Percentiles rank a stretch among this genome's conserved stretches.
phyloP scores from a whole-genome alignment of 148 eudicot genomes.

The Chenopodium quinoa region DNA sequence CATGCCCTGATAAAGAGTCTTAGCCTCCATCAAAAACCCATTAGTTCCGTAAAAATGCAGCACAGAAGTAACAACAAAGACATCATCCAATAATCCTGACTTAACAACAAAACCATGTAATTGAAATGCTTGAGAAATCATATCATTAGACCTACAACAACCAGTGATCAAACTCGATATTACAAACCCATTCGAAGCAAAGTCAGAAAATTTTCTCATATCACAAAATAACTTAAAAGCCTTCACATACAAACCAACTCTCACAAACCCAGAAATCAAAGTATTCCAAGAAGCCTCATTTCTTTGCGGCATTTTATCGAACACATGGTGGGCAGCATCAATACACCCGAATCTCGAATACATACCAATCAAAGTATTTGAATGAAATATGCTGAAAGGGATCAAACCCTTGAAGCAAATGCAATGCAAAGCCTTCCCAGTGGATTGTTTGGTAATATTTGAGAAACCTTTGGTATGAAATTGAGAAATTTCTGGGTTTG shows the following conservation, averaged over 20 bases:
- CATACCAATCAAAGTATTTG: conserved; percentile 70
- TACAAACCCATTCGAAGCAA: conserved; percentile 45
- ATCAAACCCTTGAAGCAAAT: conserved; percentile 42
- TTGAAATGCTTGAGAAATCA: conserved; percentile 58
- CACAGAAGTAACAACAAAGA: conserved; percentile 56
- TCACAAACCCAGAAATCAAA: conserved; percentile 61
- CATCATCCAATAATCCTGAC: conserved; percentile 49
- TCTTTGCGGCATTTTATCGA: conserved; percentile 65
- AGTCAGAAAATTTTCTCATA: conserved; percentile 37
- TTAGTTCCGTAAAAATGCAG: conserved; percentile 61
- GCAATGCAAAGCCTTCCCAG: conserved; percentile 60
- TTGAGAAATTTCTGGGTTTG: conserved; percentile 48
- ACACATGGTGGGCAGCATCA: conserved; percentile 44
- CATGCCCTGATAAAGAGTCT: conserved; percentile 52
- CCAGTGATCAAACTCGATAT: conserved; percentile 67
- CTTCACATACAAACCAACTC: conserved; percentile 37
- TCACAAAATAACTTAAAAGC: conserved; percentile 46
- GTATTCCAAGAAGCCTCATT: conserved; percentile 75
- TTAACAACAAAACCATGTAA: conserved; percentile 57
- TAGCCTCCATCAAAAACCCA: conserved; percentile 46
- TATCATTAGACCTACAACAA: conserved; percentile 42
- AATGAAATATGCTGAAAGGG: conserved; percentile 39
- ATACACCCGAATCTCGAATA: conserved; percentile 50
- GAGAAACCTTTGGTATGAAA: conserved; percentile 65
- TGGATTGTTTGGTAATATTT: conserved; percentile 36